phyloP scores from a whole-genome alignment of 768 basidiomycete genomes.

The Calocybe gangraenosa region DNA sequence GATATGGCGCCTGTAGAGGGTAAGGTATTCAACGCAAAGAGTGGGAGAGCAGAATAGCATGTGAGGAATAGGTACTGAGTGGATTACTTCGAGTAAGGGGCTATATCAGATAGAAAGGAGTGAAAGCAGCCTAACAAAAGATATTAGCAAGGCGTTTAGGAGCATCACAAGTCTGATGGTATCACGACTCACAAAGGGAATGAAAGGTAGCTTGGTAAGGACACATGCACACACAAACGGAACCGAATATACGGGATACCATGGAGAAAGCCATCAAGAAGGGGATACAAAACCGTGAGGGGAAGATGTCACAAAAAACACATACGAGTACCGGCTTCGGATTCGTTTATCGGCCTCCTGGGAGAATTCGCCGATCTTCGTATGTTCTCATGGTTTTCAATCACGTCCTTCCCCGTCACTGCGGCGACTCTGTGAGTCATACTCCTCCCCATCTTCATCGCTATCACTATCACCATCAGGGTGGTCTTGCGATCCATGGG shows the following conservation, averaged over 20 bases:
- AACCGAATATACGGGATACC: neutral
- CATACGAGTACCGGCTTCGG: neutral
- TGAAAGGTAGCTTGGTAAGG: neutral
- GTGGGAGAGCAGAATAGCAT: neutral
- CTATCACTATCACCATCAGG: slow-evolving; percentile 7
- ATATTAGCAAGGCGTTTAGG: no score
- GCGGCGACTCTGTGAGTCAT: slow-evolving; percentile 18
- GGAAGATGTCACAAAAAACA: slow-evolving; percentile 1
- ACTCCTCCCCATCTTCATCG: slow-evolving; percentile 17
- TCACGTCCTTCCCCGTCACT: slow-evolving; percentile 12
- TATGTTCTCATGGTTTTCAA: neutral
- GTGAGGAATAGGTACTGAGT: neutral
- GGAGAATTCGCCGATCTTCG: no score
- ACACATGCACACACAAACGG: neutral
- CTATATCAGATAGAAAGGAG: no score
- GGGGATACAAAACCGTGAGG: neutral
- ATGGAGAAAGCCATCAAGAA: no score
- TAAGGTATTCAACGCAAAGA: neutral
- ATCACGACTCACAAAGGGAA: neutral
- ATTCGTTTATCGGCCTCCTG: no score
- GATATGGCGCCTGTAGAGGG: neutral
- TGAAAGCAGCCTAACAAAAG: no score
- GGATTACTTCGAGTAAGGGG: no score
- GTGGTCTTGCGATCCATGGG: no score
- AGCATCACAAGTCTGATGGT: no score